Conservation (phyloP, 805 yeast species). For the Yamadazyma ubonensis region DNA sequence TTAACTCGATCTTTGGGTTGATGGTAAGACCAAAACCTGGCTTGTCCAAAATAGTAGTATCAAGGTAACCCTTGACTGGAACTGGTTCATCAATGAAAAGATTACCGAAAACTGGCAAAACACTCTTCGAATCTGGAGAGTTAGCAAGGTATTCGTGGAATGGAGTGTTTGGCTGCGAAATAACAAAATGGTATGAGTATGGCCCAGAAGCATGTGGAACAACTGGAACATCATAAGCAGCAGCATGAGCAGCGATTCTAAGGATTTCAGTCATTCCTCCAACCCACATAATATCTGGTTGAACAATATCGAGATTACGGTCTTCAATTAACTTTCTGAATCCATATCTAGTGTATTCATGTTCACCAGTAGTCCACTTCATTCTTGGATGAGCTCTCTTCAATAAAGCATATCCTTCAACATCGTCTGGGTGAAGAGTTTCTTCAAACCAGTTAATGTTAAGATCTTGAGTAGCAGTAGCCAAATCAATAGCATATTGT, state of each 20-base stretch:
- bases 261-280: constrained; percentile 51
- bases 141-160: constrained; percentile 53
- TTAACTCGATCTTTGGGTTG: constrained; percentile 42
- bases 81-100: constrained; percentile 48
- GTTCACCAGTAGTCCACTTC: constrained; percentile 55
- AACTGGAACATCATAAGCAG: constrained; percentile 53
- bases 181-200: constrained; percentile 51
- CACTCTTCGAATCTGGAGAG: constrained; percentile 46
- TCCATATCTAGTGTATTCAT: constrained; percentile 51
- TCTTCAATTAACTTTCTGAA: constrained; percentile 52
- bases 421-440: constrained; percentile 51
- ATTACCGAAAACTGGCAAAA: constrained; percentile 48
- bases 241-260: constrained; percentile 48
- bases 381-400: constrained; percentile 47
- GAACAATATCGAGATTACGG: constrained; percentile 47
- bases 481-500: constrained; percentile 47
- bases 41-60: constrained; percentile 40
- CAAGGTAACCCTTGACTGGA: constrained; percentile 44
- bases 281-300: constrained; percentile 56
- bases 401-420: constrained; percentile 46
- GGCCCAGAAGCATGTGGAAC: constrained; percentile 57
- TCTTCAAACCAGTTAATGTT: constrained; percentile 55
- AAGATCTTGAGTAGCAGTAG: constrained; percentile 43
- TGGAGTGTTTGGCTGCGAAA: constrained; percentile 49
- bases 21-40: constrained; percentile 52